Conservation (phyloP, 345 rosid genomes). For the Heritiera littoralis region DNA sequence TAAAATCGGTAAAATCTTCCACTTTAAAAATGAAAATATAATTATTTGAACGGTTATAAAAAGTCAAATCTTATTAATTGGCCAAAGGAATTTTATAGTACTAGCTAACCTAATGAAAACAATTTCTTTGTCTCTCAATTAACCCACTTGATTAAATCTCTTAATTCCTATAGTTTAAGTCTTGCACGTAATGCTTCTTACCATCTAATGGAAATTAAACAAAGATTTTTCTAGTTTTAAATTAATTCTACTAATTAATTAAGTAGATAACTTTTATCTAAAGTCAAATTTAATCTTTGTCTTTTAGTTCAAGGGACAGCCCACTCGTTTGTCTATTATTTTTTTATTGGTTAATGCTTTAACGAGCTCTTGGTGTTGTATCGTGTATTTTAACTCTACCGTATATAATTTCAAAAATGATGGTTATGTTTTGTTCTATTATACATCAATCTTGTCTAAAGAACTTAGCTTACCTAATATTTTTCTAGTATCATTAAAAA, state of each 20-base stretch:
- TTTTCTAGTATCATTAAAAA: not conserved
- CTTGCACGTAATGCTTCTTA: conserved; percentile 18
- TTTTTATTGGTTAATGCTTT: not conserved
- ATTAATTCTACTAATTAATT: not conserved
- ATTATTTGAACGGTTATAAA: no score
- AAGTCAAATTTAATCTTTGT: not conserved
- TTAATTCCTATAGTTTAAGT: conserved; percentile 3
- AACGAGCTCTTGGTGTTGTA: not conserved
- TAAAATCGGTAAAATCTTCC: no score
- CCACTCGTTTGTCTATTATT: not conserved
- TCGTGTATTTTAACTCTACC: not conserved
- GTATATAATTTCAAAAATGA: not conserved
- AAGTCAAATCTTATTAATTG: not conserved
- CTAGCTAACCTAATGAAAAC: conserved; percentile 8
- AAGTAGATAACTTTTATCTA: not conserved
- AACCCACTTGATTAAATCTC: not conserved
- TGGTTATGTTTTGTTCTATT: not conserved
- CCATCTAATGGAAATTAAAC: not conserved
- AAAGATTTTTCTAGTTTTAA: not conserved
- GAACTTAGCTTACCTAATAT: not conserved
- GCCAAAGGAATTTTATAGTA: not conserved
- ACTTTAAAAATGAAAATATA: no score
- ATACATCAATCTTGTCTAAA: not conserved
- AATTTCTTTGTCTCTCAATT: not conserved
- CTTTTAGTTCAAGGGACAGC: not conserved